Percentiles rank a stretch among this genome's conserved stretches.
These are phyloP conservation scores for Phaeotremella skinneri DNA, from an alignment of 768 basidiomycete genomes.

Conservation along the genomic window DNA sequence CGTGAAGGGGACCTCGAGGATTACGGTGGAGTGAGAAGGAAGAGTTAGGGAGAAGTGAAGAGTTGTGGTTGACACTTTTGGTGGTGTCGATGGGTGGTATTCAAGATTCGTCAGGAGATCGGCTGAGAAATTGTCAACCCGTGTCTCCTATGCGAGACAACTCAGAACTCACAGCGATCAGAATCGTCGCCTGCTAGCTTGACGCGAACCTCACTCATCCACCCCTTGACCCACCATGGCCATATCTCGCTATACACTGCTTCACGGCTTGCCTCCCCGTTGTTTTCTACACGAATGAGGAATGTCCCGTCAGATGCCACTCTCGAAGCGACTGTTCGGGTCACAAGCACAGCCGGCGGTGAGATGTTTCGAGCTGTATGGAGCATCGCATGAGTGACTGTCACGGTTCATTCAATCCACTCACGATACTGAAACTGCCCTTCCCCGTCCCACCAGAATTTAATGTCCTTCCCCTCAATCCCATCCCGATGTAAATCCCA, in stretches of 20 bases:
- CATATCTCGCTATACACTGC: constrained; percentile 82
- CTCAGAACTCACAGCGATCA: constrained; percentile 19
- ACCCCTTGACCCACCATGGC: constrained; percentile 88
- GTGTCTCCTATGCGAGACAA: background rate
- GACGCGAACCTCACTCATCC: constrained; percentile 71
- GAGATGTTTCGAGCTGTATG: constrained; percentile 50
- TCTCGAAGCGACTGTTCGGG: constrained; percentile 68
- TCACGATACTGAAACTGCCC: constrained; percentile 36
- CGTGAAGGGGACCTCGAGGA: constrained; percentile 68
- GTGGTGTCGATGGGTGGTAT: constrained; percentile 67
- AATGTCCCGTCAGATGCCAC: constrained; percentile 76
- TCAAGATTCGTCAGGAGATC: constrained; percentile 64
- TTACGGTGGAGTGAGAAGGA: constrained; percentile 66
- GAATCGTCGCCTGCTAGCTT: constrained; percentile 54
- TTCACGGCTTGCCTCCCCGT: constrained; percentile 54
- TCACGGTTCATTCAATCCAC: constrained; percentile 3
- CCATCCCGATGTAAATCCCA: constrained; percentile 31
- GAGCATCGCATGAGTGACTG: background rate
- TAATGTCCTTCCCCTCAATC: constrained; percentile 31
- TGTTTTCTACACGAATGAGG: constrained; percentile 65
- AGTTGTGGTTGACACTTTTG: constrained; percentile 66
- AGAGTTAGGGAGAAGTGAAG: constrained; percentile 69
- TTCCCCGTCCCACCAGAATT: constrained; percentile 41
- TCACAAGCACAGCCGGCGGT: constrained; percentile 61
- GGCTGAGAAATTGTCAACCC: constrained; percentile 53